Evolutionary conservation across 345 rosid genomes (phyloP).

Genomic region (Linum trigynum): DNA sequence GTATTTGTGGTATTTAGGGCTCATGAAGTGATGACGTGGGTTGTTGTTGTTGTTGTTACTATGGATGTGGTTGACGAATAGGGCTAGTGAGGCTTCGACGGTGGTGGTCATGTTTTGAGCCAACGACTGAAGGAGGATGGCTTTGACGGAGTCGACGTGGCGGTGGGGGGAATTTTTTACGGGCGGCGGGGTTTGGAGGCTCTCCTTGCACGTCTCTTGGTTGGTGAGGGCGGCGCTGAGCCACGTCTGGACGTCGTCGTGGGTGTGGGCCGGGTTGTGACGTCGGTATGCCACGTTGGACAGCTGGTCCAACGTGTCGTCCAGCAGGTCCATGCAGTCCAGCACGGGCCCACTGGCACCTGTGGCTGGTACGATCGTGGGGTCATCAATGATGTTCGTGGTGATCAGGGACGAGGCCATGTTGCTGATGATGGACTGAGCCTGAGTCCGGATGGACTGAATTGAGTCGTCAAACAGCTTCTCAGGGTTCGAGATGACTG

Average conservation of each 20-base stretch:
- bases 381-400: background rate
- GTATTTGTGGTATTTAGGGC: background rate
- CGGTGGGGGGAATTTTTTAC: too few species aligned
- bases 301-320: slow-evolving; percentile 37
- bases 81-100: slow-evolving; percentile 26
- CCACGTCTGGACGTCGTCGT: slow-evolving; percentile 42
- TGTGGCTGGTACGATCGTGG: background rate
- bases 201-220: slow-evolving; percentile 40
- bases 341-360: slow-evolving; percentile 7
- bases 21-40: too few species aligned
- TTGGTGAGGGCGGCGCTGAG: slow-evolving; percentile 49
- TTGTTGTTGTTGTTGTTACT: background rate
- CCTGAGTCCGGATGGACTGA: slow-evolving; percentile 25
- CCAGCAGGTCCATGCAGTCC: slow-evolving; percentile 46
- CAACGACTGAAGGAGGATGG: slow-evolving; percentile 3
- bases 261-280: background rate
- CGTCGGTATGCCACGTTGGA: slow-evolving; percentile 19
- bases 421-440: slow-evolving; percentile 24
- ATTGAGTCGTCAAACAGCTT: slow-evolving; percentile 27
- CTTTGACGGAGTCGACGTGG: background rate
- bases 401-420: too few species aligned
- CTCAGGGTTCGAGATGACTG: background rate
- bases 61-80: slow-evolving; percentile 15
- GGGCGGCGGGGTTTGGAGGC: slow-evolving; percentile 19
- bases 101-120: slow-evolving; percentile 29